Percentiles rank a stretch among this genome's conserved stretches.
Conservation (phyloP, 257 asterid genomes). For the Orobanche coerulescens region DNA sequence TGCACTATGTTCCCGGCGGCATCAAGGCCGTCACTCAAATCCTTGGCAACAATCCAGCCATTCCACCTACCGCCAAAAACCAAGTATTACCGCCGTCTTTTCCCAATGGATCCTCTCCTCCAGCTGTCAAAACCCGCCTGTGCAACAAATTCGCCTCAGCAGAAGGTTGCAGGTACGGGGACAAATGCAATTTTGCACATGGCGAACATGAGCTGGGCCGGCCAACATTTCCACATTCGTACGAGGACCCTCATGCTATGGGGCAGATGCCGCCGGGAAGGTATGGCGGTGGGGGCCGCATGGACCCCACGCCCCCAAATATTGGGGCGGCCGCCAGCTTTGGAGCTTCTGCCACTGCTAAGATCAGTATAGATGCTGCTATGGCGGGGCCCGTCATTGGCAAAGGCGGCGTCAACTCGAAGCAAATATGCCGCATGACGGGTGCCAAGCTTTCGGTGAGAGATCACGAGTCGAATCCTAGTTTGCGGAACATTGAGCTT, state of each 20-base stretch:
- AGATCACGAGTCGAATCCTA: constrained; percentile 62
- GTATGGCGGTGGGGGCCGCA: constrained; percentile 33
- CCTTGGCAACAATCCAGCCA: constrained; percentile 72
- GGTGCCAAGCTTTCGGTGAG: constrained; percentile 65
- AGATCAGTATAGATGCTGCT: constrained; percentile 71
- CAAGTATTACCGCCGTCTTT: constrained; percentile 37
- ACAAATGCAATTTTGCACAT: constrained; percentile 69
- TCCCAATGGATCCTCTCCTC: constrained; percentile 47
- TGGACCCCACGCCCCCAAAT: constrained; percentile 10
- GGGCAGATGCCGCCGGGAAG: constrained; percentile 20
- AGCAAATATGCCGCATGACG: constrained; percentile 61
- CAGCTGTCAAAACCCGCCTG: constrained; percentile 56
- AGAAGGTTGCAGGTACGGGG: constrained; percentile 79
- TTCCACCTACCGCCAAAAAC: constrained; percentile 43
- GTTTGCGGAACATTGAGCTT: constrained; percentile 58
- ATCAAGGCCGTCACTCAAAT: constrained; percentile 76
- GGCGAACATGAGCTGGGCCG: constrained; percentile 74
- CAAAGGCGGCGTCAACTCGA: constrained; percentile 66
- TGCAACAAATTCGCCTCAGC: constrained; percentile 58
- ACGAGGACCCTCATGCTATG: constrained; percentile 47
- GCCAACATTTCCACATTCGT: constrained; percentile 32
- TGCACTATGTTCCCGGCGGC: constrained; percentile 85
- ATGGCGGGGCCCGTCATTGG: constrained; percentile 75
- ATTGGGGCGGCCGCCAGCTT: constrained; percentile 45
- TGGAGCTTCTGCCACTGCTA: constrained; percentile 73